These are phyloP conservation scores for Heliosperma pusillum DNA, from an alignment of 148 eudicot genomes.

Conservation along the genomic window DNA sequence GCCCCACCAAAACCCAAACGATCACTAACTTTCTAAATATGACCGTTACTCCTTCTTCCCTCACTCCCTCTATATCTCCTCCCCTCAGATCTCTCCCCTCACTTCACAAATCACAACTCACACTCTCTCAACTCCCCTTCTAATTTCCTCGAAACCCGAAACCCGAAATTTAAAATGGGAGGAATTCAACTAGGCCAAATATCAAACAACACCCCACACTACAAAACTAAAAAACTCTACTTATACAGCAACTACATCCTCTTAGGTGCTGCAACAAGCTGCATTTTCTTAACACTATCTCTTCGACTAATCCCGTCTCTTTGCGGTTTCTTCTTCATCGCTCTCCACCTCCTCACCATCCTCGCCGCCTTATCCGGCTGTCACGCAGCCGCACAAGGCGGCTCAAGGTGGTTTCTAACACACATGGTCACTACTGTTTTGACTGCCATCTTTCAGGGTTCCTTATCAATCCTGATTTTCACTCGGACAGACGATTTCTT, in stretches of 20 bases:
- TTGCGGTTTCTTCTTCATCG: conserved; percentile 49
- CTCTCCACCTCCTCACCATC: conserved; percentile 57
- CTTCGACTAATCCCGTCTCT: conserved; percentile 61
- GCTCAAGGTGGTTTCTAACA: conserved; percentile 43
- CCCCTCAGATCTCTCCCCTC: not conserved
- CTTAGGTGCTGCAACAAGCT: conserved; percentile 50
- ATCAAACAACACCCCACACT: conserved; percentile 34
- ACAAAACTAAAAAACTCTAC: conserved; percentile 44
- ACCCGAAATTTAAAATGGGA: conserved; percentile 17
- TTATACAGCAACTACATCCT: conserved; percentile 52
- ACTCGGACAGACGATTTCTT: conserved; percentile 39
- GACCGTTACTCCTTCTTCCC: conserved; percentile 31
- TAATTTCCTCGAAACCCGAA: not conserved
- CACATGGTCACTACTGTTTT: conserved; percentile 60
- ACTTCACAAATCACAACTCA: conserved; percentile 10
- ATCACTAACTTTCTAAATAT: conserved; percentile 19
- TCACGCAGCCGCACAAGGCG: conserved; percentile 36
- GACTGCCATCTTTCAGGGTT: conserved; percentile 63
- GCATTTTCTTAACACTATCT: conserved; percentile 62
- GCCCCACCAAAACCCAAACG: conserved; percentile 19
- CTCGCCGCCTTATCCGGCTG: conserved; percentile 51
- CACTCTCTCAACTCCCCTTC: conserved; percentile 15
- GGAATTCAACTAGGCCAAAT: conserved; percentile 21
- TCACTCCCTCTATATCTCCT: conserved; percentile 16
- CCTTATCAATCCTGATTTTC: conserved; percentile 49